Evolutionary conservation across 345 rosid species (phyloP), one percentile per base, ranked within the genome.

Genomic region (Boechera retrofracta): DNA sequence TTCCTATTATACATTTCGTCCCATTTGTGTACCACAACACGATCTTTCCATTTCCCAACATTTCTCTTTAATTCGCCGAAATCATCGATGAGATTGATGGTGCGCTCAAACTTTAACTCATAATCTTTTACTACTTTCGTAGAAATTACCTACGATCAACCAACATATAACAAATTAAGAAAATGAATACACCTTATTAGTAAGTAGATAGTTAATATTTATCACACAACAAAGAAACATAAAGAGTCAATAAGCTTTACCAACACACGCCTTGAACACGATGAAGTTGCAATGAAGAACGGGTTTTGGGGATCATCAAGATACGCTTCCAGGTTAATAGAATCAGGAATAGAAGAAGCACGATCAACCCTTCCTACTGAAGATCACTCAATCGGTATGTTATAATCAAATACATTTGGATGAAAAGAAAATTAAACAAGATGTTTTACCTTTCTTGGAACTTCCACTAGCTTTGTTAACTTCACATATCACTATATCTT

Each of bases 301-400:
- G 75, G 75, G 45, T 77, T 77, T 12, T 4, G 2, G 6, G 51
- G 64, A 54, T 77, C 49, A 33, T 69, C 75, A 44, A 69, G 80
- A 69, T 54, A 54, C 2, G 2, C 12, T 28, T 35, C 39, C 0
- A 49, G 33, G 47, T 56, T 6, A 16, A 48, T 18, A 48, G 15
- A 15, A 31, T 15, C 47, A 58, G 18, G 62, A 59, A 49, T 7
- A 18, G 6, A 5, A 44, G 11, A 18, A 59, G 18, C 68, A 59
- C 16, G 36, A 9, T 12, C 3, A 53, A 31, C 12, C 24, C 28
- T 13, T 29, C 44, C 63, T 60, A 8, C 49, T 32, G 12, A 69
- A 76, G 3, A 49, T 48, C 54, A 64, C 35, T 10, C 44, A 31
- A n/a, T 18, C 6, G 21, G 8, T 21, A 26, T 10, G 7, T 74